Base-by-base conservation (phyloP, 2,329 filamentous ascomycete species). In the Hypoxylon sp. region DNA sequence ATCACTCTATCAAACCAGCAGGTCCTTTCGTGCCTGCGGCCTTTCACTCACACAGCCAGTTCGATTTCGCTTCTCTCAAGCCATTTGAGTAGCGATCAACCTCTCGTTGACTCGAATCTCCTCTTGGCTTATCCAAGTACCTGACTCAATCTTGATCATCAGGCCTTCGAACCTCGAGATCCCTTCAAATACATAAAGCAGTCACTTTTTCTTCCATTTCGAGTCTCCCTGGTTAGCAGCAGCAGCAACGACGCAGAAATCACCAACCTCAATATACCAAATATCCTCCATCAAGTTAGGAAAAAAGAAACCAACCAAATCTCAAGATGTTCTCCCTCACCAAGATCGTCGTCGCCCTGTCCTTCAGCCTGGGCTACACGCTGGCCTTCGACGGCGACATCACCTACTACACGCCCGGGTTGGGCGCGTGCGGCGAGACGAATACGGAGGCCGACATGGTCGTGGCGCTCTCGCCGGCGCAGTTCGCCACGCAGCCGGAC, bases 361-460 rank as follows among this genome's bases (percentile, higher is more conserved):
- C 64, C 37, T 59, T 52, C 50, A 58, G 62, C 22, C 37, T 65
- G 7, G 57, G 64, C 56, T 65, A 57, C 59, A 64, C 49, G 22
- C n/a, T 64, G 20, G 65, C 69, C 62, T 69, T 64, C 58, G 50
- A 56, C 1, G 72, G 71, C 13, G 71, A 74, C 57, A 46, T 74
- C 20, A 74, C 72, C 1, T 73, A 71, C 70, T 74, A 72, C 67
- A 28, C 61, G 46, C 72, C 72, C 0, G 72, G 72, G 0, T 72
- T 74, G 1, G 73, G 72, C 26, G 68, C 72, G 1, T 74, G 72
- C 61, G 72, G 72, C 7, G 11, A 44, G 59, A 71, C 68, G 17
- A 71, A 56, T 71, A 34, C 59, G 1, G 72, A 69, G 19, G 55
- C 61, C 50, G 71, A 74, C 19, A 15, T 34, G 17, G 68, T 75